Conservation (phyloP, 768 basidiomycete species). For the Calvatia gigantea region DNA sequence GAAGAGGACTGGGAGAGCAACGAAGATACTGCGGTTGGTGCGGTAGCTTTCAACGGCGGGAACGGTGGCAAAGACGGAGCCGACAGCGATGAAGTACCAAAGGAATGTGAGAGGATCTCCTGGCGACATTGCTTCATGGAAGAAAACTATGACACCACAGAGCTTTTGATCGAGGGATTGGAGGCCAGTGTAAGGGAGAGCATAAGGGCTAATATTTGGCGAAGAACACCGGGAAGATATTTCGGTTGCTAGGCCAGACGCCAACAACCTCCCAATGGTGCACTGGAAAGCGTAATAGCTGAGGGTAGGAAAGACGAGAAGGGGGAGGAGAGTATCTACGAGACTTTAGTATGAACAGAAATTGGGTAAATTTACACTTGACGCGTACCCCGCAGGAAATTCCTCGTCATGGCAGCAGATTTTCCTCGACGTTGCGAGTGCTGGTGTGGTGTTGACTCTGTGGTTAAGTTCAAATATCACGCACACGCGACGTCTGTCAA, state of each 20-base stretch:
- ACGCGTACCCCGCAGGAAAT: constrained; percentile 10
- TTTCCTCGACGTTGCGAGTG: background rate
- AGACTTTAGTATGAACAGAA: background rate
- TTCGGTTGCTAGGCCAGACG: constrained; percentile 24
- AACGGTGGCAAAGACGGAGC: constrained; percentile 34
- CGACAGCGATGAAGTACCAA: constrained; percentile 33
- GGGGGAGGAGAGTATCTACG: constrained; percentile 26
- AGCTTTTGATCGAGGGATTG: constrained; percentile 32
- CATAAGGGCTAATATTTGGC: constrained; percentile 25
- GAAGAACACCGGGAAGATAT: constrained; percentile 32
- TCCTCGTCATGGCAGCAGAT: constrained; percentile 7
- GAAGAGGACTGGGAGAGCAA: constrained; percentile 40
- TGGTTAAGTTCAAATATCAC: background rate
- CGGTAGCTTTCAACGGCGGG: constrained; percentile 44
- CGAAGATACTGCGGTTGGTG: constrained; percentile 25
- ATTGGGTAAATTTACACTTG: background rate
- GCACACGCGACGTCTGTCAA: no score
- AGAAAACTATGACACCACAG: constrained; percentile 45
- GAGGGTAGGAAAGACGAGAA: constrained; percentile 36
- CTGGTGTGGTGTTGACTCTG: no score
- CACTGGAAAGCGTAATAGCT: constrained; percentile 30
- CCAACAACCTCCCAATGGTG: constrained; percentile 30
- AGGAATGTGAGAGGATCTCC: constrained; percentile 27
- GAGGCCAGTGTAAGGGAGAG: constrained; percentile 36
- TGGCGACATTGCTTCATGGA: constrained; percentile 37